Base-by-base conservation (phyloP, 371 early-diverging fungal species). In the Haplosporangium sp. region DNA sequence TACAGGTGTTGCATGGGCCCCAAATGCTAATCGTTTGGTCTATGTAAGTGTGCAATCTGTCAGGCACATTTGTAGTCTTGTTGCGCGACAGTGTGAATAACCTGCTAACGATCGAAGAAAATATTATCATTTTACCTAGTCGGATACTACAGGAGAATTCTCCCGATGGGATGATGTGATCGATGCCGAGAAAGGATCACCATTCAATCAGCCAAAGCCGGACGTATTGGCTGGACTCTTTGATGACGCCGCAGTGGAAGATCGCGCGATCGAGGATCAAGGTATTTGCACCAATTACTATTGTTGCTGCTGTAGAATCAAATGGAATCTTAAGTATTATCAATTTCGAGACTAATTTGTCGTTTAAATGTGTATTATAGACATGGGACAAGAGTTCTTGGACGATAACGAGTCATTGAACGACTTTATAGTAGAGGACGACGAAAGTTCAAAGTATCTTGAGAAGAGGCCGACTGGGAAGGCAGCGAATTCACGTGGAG, bases 391-490 rank as follows among this genome's bases (percentile, higher is more conserved):
- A 12, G 80, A 62, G 6, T 73, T 59, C 41, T 36, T 66, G 45
- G 69, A 66, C 55, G 80, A 73, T n/a, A 57, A 68, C 14, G 80
- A 73, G 16, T 73, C 80, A 1, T 38, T 79, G 43, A 56, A 58
- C 13, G 90, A 93, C 62, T 95, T 95, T 85, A 87, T 95, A 1
- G 93, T 91, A 2, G 96, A 96, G 66, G 97, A 96, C 72, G 95
- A 96, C 62, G 93, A 91, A 12, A 91, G 85, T 18, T 29, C 29
- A 29, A 94, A 91, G 0, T 91, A 93, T 64, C 81, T 82, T 29
- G 47, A 42, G 11, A 67, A 62, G 23, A 46, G 77, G 64, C 66
- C 74, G 47, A 41, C 61, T 45, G 61, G 23, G 20, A 29, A 12
- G 23, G 29, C 18, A 23, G n/a, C 59, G 18, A 56, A 65, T 56